These are phyloP conservation scores for Fraxinus pennsylvanica DNA, from an alignment of 257 asterid genomes.

Conservation along the genomic window DNA sequence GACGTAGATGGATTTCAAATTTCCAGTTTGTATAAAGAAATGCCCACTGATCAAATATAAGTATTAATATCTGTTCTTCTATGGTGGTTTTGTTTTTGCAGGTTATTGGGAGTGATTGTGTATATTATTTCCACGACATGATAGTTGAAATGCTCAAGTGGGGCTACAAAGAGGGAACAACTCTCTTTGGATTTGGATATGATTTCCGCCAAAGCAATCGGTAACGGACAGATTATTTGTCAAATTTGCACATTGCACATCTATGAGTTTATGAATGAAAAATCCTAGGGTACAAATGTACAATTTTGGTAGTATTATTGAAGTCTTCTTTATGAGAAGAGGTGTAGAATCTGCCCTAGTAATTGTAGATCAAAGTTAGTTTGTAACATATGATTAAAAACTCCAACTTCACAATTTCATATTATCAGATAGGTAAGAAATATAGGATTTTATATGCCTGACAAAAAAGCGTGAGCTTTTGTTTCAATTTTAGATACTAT, in stretches of 20 bases:
- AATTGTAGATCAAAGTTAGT: not conserved
- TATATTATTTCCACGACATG: slow-evolving; percentile 74
- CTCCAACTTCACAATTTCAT: not conserved
- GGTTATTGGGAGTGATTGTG: slow-evolving; percentile 62
- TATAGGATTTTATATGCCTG: not conserved
- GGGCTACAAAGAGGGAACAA: slow-evolving; percentile 97
- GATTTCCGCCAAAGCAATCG: slow-evolving; percentile 99
- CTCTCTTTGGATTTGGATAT: slow-evolving; percentile 98
- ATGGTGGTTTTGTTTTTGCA: slow-evolving; percentile 26
- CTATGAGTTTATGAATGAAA: not conserved
- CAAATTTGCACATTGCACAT: not conserved
- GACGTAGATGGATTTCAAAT: not conserved
- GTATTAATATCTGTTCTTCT: not conserved
- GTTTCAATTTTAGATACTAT: not conserved
- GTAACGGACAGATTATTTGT: slow-evolving; percentile 37
- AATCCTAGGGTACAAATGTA: not conserved
- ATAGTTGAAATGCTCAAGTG: slow-evolving; percentile 78
- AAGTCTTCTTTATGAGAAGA: not conserved
- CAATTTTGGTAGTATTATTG: not conserved
- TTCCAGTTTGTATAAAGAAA: not conserved
- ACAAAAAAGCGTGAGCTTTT: not conserved
- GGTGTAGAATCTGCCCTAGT: not conserved
- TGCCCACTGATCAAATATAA: not conserved
- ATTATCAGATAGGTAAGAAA: not conserved
- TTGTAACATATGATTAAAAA: not conserved